Evolutionary conservation across 1,284 basidiomycete species (phyloP), one percentile per base, ranked within the genome.

Genomic region (Leccinum variabile): DNA sequence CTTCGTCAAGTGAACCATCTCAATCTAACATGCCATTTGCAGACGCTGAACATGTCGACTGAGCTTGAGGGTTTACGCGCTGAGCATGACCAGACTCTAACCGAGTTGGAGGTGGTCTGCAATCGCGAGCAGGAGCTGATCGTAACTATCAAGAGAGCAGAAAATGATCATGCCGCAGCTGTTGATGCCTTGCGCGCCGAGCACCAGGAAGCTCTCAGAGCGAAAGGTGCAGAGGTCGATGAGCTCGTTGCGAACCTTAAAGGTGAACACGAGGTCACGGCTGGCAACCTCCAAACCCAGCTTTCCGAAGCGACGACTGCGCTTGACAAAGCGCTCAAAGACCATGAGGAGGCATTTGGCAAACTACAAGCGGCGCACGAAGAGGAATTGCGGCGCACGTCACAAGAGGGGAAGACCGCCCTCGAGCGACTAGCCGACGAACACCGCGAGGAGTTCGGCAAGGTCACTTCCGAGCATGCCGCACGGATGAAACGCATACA

Each of bases 11-110:
- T 0, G n/a, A 59, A 54, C 2, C 10, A 30, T 30, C 30, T 37
- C 5, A 2, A 35, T 30, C 52, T 59, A 13, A 72, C 28, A 14
- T 28, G 6, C 22, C 22, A 6, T 49, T 54, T 61, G 9, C 69
- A 95, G 90, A 82, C 91, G 32, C 74, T 88, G 61, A 95, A 95
- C 70, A 93, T 95, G 90, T 91, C 92, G 8, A 87, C 81, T 54
- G 93, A 95, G 72, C 84, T 96, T 50, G 89, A 92, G 65, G 84
- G 84, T 55, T 79, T 95, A 22, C 86, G 87, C 44, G 78, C 80
- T 54, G 85, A 87, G 71, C 86, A 91, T 67, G 75, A 81, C 55
- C 79, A 82, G 32, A 80, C 83, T 59, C 71, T 88, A 5, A 72
- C 69, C 22, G 77, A 80, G 41, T 72, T 92, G 6, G 85, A 88